phyloP scores from a whole-genome alignment of 2,329 filamentous ascomycete species.

The Achaetomium macrosporum region DNA sequence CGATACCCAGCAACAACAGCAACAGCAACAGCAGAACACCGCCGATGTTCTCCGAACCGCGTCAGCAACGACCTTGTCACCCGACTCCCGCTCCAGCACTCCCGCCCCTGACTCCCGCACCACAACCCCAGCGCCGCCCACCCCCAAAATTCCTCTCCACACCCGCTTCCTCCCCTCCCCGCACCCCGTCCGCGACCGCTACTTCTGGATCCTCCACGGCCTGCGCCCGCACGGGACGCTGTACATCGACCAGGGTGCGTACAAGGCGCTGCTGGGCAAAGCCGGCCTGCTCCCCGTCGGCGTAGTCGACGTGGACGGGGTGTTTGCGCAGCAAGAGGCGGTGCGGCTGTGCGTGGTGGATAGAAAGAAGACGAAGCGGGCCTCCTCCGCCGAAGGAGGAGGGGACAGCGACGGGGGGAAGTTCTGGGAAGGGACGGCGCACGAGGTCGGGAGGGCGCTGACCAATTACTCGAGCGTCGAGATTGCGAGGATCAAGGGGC shows the following conservation, averaged over 20 bases:
- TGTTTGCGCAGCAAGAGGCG: slow-evolving; percentile 87
- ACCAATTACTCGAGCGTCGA: slow-evolving; percentile 90
- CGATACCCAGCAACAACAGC: slow-evolving; percentile 12
- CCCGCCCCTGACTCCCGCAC: slow-evolving; percentile 30
- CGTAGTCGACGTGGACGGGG: slow-evolving; percentile 82
- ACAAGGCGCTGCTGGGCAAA: slow-evolving; percentile 72
- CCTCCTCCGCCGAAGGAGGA: background rate
- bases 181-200: slow-evolving; percentile 82
- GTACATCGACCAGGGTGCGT: slow-evolving; percentile 88
- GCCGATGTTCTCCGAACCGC: no score
- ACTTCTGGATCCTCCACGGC: slow-evolving; percentile 96
- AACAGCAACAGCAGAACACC: slow-evolving; percentile 1
- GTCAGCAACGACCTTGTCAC: background rate
- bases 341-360: slow-evolving; percentile 80
- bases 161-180: slow-evolving; percentile 85
- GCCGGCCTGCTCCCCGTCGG: slow-evolving; percentile 85
- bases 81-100: slow-evolving; percentile 31
- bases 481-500: slow-evolving; percentile 76
- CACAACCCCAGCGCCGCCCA: slow-evolving; percentile 33
- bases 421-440: slow-evolving; percentile 45
- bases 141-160: slow-evolving; percentile 58
- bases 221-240: slow-evolving; percentile 83
- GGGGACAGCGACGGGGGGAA: slow-evolving; percentile 29
- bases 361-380: slow-evolving; percentile 29
- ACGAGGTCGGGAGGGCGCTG: slow-evolving; percentile 79